phyloP scores from a whole-genome alignment of 2,329 filamentous ascomycete species.

The Aspergillus tubingensis region DNA sequence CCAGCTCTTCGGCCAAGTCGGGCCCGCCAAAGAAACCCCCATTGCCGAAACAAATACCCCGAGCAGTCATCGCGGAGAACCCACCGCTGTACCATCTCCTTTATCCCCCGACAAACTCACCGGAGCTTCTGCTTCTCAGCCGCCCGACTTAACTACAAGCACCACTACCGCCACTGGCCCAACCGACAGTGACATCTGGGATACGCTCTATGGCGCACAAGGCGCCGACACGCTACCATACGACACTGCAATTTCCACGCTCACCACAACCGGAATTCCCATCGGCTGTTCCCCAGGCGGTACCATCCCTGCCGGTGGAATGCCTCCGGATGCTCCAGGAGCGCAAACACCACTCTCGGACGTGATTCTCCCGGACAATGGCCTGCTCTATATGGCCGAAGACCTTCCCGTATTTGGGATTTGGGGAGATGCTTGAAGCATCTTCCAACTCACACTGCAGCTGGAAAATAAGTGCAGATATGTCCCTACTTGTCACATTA shows the following conservation, averaged over 20 bases:
- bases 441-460: background rate
- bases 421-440: slow-evolving; percentile 30
- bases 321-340: slow-evolving; percentile 13
- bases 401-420: slow-evolving; percentile 36
- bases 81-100: slow-evolving; percentile 24
- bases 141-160: slow-evolving; percentile 10
- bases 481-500: too few relatives aligned
- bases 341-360: slow-evolving; percentile 37
- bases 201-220: slow-evolving; percentile 27
- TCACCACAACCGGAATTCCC: slow-evolving; percentile 37
- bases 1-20: slow-evolving; percentile 45
- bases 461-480: too few relatives aligned
- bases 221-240: slow-evolving; percentile 27
- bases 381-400: slow-evolving; percentile 37
- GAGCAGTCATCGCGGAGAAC: slow-evolving; percentile 10
- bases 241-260: slow-evolving; percentile 34
- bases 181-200: slow-evolving; percentile 32
- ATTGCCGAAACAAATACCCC: slow-evolving; percentile 10
- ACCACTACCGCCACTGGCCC: slow-evolving; percentile 13
- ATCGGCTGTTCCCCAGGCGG: slow-evolving; percentile 36
- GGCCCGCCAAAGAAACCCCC: slow-evolving; percentile 18
- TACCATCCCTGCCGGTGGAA: slow-evolving; percentile 24
- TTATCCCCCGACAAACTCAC: slow-evolving; percentile 25
- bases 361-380: slow-evolving; percentile 35
- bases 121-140: slow-evolving; percentile 19